Percentiles rank a stretch among this genome's conserved stretches.
Evolutionary conservation across 495 filamentous ascomycete genomes (phyloP).

Genomic region (Hypoxylon lienhwacheense): DNA sequence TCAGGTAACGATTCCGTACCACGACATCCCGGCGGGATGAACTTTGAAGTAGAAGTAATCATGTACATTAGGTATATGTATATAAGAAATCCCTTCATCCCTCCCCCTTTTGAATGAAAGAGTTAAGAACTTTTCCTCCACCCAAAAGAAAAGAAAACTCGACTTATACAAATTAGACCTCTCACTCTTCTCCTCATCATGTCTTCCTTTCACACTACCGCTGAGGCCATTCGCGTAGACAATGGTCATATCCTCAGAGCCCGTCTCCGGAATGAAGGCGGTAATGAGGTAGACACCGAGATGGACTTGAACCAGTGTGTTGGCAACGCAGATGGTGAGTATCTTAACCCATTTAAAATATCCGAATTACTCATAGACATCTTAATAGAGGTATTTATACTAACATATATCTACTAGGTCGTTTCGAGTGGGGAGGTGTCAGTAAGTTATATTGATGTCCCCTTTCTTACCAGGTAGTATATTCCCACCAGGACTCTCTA

Average conservation of each 20-base stretch:
- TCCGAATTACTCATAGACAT: background rate
- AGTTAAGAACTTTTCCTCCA: too few relatives aligned
- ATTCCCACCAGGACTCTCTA: background rate
- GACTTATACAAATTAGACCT: too few relatives aligned
- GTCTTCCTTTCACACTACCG: background rate
- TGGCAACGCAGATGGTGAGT: constrained; percentile 1
- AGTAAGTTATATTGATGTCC: constrained; percentile 2
- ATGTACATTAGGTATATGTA: too few relatives aligned
- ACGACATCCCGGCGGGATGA: too few relatives aligned
- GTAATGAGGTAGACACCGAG: background rate
- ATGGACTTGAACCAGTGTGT: constrained; percentile 1
- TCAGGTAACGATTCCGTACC: too few relatives aligned
- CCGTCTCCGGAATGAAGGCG: background rate
- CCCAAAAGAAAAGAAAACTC: too few relatives aligned
- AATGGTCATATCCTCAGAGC: background rate
- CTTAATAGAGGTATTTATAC: background rate
- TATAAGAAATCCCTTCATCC: too few relatives aligned
- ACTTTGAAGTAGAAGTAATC: too few relatives aligned
- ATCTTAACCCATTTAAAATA: background rate
- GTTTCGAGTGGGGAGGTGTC: constrained; percentile 2
- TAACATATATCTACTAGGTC: background rate
- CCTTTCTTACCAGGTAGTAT: too few relatives aligned
- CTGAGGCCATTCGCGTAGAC: background rate
- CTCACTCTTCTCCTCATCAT: background rate
- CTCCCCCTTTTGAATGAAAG: too few relatives aligned